Conservation (phyloP, 495 filamentous ascomycete genomes). For the Trichoderma reesei region DNA sequence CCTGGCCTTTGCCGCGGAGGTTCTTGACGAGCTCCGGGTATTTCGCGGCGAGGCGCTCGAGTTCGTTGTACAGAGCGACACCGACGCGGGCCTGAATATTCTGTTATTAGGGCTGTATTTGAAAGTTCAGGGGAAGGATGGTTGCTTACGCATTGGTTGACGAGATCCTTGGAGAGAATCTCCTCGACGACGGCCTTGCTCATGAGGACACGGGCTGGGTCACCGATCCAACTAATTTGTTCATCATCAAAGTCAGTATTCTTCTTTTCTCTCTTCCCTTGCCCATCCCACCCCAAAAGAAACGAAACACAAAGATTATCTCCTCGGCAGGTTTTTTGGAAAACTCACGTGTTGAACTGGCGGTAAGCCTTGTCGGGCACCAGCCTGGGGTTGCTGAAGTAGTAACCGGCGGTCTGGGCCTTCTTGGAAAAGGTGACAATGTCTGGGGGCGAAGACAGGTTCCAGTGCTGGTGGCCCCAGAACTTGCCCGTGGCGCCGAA, state of each 20-base stretch:
- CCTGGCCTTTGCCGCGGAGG: conserved; percentile 84
- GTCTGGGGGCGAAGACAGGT: conserved; percentile 73
- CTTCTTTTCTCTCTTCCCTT: no score
- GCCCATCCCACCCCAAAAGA: neutral
- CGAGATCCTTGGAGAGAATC: conserved; percentile 69
- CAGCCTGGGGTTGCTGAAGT: conserved; percentile 80
- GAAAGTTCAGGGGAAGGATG: neutral
- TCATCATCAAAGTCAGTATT: neutral
- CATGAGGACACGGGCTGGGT: conserved; percentile 79
- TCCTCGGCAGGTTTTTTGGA: neutral
- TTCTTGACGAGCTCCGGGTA: conserved; percentile 83
- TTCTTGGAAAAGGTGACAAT: conserved; percentile 99
- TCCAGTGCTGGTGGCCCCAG: conserved; percentile 99
- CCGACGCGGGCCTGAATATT: conserved; percentile 49
- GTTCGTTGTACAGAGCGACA: conserved; percentile 66
- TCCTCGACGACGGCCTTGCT: conserved; percentile 89
- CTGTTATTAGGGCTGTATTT: neutral
- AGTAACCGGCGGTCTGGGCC: conserved; percentile 96
- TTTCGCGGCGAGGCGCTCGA: conserved; percentile 60
- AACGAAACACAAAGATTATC: neutral
- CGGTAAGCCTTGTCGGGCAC: conserved; percentile 97
- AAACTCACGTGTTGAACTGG: conserved; percentile 75
- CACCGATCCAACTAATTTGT: conserved; percentile 71
- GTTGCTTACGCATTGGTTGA: conserved; percentile 51
- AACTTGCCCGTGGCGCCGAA: conserved; percentile 93